A percentile compares a stretch with the other conserved stretches of the same genome.
These are phyloP conservation scores for Aegilops umbellulata DNA, from an alignment of 176 grass and related monocot genomes.

Conservation along the genomic window DNA sequence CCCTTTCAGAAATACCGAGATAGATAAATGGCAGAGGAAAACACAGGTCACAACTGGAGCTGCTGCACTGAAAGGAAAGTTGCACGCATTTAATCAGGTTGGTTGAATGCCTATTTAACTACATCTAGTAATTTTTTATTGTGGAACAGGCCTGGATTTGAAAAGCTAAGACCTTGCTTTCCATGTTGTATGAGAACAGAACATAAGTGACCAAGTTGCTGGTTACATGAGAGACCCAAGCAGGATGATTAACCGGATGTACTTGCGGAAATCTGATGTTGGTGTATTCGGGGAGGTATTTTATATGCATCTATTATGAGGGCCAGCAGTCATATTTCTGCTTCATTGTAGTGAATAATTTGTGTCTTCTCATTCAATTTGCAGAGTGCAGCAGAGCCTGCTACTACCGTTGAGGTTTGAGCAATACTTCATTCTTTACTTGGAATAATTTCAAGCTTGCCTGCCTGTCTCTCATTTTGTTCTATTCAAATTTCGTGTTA, in stretches of 20 bases:
- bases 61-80: conserved; percentile 87
- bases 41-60: conserved; percentile 81
- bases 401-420: conserved; percentile 58
- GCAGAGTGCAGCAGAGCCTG: conserved; percentile 39
- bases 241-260: conserved; percentile 89
- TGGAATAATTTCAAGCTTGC: conserved; percentile 4
- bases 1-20: conserved; percentile 64
- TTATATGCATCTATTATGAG: conserved; percentile 22
- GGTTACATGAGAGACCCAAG: conserved; percentile 94
- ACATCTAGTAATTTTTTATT: conserved; percentile 13
- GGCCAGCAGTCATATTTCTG: background rate
- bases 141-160: background rate
- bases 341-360: background rate
- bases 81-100: conserved; percentile 94
- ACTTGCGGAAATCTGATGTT: conserved; percentile 56
- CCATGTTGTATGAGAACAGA: conserved; percentile 41
- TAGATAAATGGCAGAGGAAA: conserved; percentile 98
- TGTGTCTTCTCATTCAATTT: conserved; percentile 26
- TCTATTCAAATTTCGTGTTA: background rate
- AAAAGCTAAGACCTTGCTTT: conserved; percentile 5
- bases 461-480: background rate
- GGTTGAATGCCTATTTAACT: conserved; percentile 17
- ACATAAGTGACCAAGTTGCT: conserved; percentile 85
- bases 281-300: conserved; percentile 74
- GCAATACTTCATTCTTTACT: conserved; percentile 15